Percentiles rank a stretch among this genome's conserved stretches.
Conservation (phyloP, 257 asterid species). For the Lycium barbarum region DNA sequence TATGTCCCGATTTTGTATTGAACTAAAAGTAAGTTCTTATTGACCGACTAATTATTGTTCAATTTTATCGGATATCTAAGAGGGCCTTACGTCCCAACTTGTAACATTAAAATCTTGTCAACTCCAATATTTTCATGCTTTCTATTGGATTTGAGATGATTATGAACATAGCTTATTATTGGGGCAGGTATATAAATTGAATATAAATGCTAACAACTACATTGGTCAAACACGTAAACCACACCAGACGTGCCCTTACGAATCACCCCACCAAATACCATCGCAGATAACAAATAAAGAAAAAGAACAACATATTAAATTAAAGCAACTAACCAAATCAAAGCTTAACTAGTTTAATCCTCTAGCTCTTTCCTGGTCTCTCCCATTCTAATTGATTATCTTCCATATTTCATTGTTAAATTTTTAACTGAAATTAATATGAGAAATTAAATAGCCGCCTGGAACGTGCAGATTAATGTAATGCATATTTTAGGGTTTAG, state of each 20-base stretch:
- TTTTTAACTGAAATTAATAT: not conserved
- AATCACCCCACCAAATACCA: not conserved
- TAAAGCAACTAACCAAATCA: not conserved
- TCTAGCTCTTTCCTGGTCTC: not conserved
- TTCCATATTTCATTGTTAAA: not conserved
- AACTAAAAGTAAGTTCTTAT: no score
- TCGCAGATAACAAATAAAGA: not conserved
- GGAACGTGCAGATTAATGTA: not conserved
- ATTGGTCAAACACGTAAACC: not conserved
- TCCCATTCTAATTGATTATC: not conserved
- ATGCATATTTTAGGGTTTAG: not conserved
- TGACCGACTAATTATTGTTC: not conserved
- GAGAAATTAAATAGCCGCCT: not conserved
- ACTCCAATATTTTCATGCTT: not conserved
- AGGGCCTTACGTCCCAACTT: not conserved
- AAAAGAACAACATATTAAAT: no score
- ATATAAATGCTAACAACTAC: not conserved
- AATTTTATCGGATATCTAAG: not conserved
- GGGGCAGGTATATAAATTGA: not conserved
- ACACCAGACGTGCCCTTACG: not conserved
- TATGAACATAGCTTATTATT: not conserved
- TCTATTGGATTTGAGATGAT: not conserved
- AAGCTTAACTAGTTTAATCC: not conserved
- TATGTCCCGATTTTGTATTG: no score
- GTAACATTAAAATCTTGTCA: not conserved